Base-by-base conservation (phyloP, 2,329 filamentous ascomycete genomes). In the Drechslerella coelobrocha region DNA sequence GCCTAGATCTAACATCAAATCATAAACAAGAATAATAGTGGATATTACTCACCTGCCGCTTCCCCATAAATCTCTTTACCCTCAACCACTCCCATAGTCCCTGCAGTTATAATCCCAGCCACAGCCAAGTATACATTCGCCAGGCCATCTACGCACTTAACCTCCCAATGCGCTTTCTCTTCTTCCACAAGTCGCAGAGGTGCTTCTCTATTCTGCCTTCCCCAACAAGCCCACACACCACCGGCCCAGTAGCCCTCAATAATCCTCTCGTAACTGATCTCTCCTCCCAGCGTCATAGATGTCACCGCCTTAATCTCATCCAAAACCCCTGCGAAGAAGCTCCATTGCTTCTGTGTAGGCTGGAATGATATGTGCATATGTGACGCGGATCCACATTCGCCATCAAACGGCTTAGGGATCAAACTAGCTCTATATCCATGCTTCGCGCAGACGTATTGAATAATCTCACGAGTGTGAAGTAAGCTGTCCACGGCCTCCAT, bases 221-320 rank as follows among this genome's bases (percentile, higher is more conserved):
- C 91, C 90, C 90, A 95, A 0, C 88, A 81, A 0, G 92, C 84
- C 87, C 88, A 92, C 6, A 86, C 84, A 0, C 89, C 89, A n/a
- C 89, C 89, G 0, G 89, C 84, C 90, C 90, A 94, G 66, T 81
- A 81, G n/a, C 89, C 84, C 57, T 91, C 87, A 1, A 80, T 78
- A 9, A 90, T 82, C 2, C 90, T 84, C 34, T 84, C 84, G 78
- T 94, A 94, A 77, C 87, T 90, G 0, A 82, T 82, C 0, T 84
- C 81, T 73, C 86, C 85, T 34, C 87, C 84, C 75, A 90, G 85
- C 0, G 85, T 86, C 63, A 94, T 88, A 0, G 90, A 89, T 9
- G 83, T 79, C n/a, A 94, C 80, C 1, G 86, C 84, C 0, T 83
- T 82, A 1, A 92, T 81, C 75, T 91, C 87, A 9, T 81, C 78